phyloP scores from a whole-genome alignment of 1,139 yeast genomes.

The Lodderomyces orthopsilosis region DNA sequence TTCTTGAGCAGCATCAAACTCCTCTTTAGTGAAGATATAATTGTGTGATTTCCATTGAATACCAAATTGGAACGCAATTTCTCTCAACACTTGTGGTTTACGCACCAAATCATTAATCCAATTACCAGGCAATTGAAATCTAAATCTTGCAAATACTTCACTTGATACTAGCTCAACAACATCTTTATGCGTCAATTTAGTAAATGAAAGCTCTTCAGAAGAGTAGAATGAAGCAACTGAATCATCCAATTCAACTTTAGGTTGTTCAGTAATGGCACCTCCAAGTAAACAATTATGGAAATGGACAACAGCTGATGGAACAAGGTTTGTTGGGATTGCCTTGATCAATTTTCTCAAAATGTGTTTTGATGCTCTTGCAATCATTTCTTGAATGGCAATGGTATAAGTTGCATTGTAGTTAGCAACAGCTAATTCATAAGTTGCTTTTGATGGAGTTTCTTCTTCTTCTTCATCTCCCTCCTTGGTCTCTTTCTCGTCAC shows the following conservation, averaged over 20 bases:
- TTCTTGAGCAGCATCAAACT: conserved; percentile 33
- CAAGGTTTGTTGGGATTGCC: conserved; percentile 51
- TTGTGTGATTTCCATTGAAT: conserved; percentile 73
- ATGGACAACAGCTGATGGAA: conserved; percentile 62
- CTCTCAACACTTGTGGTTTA: conserved; percentile 58
- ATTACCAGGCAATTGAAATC: conserved; percentile 50
- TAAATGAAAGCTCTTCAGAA: conserved; percentile 41
- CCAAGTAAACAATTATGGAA: conserved; percentile 75
- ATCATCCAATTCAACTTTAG: conserved; percentile 43
- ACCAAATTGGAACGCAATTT: conserved; percentile 75
- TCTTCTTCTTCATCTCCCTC: conserved; percentile 22
- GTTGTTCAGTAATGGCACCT: conserved; percentile 37
- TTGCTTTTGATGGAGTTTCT: conserved; percentile 35
- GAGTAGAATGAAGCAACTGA: conserved; percentile 44
- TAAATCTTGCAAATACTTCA: conserved; percentile 61
- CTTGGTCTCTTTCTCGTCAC: conserved; percentile 31
- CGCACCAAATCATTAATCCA: conserved; percentile 40
- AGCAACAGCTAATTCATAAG: conserved; percentile 42
- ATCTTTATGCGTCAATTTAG: conserved; percentile 41
- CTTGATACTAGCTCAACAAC: conserved; percentile 43
- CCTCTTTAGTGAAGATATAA: conserved; percentile 49
- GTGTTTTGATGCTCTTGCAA: conserved; percentile 79
- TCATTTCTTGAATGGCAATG: conserved; percentile 63
- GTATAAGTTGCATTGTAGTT: conserved; percentile 46
- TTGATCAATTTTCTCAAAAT: conserved; percentile 52